Conservation (phyloP, 2,329 filamentous ascomycete species). For the Chaetothyriales sp. region DNA sequence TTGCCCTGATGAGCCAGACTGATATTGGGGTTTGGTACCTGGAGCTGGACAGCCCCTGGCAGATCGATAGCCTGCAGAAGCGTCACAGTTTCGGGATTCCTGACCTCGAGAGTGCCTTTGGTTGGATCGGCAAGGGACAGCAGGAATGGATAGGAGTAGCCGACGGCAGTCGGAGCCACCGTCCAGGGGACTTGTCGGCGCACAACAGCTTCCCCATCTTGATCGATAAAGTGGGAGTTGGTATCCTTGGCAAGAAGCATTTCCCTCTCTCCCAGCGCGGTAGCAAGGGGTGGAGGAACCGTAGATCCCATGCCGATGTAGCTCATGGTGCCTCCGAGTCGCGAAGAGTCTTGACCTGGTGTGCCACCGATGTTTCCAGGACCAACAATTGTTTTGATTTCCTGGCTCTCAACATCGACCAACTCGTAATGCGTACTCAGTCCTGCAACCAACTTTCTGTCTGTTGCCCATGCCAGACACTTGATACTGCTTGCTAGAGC, state of each 20-base stretch:
- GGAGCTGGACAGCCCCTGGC: constrained; percentile 67
- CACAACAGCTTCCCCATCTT: constrained; percentile 65
- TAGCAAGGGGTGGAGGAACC: constrained; percentile 78
- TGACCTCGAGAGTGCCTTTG: constrained; percentile 75
- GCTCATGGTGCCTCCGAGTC: constrained; percentile 84
- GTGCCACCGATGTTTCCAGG: constrained; percentile 57
- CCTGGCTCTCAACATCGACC: constrained; percentile 64
- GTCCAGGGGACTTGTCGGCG: constrained; percentile 88
- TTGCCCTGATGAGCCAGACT: constrained; percentile 94
- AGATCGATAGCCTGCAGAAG: constrained; percentile 73
- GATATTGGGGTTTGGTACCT: constrained; percentile 83
- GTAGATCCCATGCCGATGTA: constrained; percentile 92
- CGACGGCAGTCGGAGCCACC: constrained; percentile 73
- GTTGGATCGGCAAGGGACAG: constrained; percentile 69
- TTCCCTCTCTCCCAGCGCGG: constrained; percentile 67
- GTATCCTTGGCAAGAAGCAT: constrained; percentile 95
- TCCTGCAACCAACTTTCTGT: constrained; percentile 73
- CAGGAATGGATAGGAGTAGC: constrained; percentile 94
- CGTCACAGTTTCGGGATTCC: constrained; percentile 85
- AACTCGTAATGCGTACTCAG: constrained; percentile 86
- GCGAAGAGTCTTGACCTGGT: constrained; percentile 50
- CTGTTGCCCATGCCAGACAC: constrained; percentile 80
- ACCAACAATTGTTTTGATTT: constrained; percentile 64
- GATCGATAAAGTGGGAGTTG: constrained; percentile 82
- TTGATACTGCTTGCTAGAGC: constrained; percentile 71